Conservation (phyloP, 768 basidiomycete genomes). For the Suillus subalutaceus region DNA sequence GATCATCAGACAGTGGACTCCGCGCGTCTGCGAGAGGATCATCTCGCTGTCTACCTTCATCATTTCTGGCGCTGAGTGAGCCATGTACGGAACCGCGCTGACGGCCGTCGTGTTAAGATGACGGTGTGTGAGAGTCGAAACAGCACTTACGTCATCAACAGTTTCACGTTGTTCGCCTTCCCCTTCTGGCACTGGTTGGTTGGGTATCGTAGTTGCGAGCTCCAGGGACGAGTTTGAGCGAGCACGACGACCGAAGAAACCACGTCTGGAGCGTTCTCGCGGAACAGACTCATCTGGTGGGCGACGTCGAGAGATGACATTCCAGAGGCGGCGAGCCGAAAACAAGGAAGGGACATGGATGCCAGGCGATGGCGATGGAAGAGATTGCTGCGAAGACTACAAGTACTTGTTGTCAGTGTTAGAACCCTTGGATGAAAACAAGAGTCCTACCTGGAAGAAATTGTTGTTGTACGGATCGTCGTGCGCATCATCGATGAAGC, state of each 20-base stretch:
- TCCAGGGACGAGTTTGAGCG: background rate
- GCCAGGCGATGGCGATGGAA: background rate
- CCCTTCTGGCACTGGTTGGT: background rate
- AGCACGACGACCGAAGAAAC: background rate
- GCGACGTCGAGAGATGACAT: background rate
- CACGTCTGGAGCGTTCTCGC: background rate
- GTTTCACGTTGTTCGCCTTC: background rate
- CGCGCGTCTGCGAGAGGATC: too few relatives aligned
- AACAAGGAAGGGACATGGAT: background rate
- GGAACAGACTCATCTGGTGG: background rate
- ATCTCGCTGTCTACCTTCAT: background rate
- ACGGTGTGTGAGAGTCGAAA: background rate
- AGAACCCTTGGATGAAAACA: background rate
- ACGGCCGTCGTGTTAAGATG: background rate
- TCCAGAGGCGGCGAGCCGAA: background rate
- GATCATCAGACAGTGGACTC: too few relatives aligned
- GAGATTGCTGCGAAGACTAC: background rate
- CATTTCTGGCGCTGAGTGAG: too few relatives aligned
- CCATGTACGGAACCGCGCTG: too few relatives aligned
- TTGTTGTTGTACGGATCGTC: background rate
- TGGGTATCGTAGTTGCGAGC: background rate
- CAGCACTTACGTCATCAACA: background rate
- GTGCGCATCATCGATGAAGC: background rate
- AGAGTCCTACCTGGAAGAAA: background rate
- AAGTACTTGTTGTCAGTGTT: background rate